Conservation (phyloP, 2,329 filamentous ascomycete species). For the Cordyceps javanica region DNA sequence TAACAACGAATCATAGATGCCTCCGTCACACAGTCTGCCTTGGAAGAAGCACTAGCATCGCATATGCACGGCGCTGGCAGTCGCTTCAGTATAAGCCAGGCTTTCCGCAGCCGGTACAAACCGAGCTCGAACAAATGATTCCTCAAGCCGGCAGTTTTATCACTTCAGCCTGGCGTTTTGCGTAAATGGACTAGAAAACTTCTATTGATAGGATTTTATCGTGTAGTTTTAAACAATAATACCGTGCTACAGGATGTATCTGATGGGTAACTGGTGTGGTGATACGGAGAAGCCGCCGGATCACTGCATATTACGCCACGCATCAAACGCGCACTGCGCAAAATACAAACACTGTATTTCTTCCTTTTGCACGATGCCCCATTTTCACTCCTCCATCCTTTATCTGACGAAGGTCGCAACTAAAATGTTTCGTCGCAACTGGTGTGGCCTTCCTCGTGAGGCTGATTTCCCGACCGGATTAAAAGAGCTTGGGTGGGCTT, state of each 20-base stretch:
- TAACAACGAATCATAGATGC: slow-evolving; percentile 47
- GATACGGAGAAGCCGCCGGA: slow-evolving; percentile 1
- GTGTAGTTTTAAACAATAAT: background rate
- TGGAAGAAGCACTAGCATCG: slow-evolving; percentile 70
- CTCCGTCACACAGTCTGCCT: slow-evolving; percentile 71
- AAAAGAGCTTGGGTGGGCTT: slow-evolving; percentile 59
- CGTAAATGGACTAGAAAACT: background rate
- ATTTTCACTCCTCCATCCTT: background rate
- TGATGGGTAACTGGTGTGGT: background rate
- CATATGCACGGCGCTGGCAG: slow-evolving; percentile 33
- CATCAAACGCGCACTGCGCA: background rate
- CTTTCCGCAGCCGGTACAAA: slow-evolving; percentile 56
- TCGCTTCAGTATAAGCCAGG: slow-evolving; percentile 63
- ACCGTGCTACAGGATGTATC: background rate
- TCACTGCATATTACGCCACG: background rate
- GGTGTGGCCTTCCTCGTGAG: slow-evolving; percentile 65
- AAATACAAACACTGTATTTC: slow-evolving; percentile 14
- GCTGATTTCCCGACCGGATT: slow-evolving; percentile 60
- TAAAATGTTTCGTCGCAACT: slow-evolving; percentile 69
- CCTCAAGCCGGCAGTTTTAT: background rate
- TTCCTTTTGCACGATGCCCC: slow-evolving; percentile 15
- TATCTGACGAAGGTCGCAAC: background rate
- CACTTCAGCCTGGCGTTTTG: slow-evolving; percentile 7
- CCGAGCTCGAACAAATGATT: slow-evolving; percentile 28
- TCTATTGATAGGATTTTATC: slow-evolving; percentile 3